phyloP scores from a whole-genome alignment of 1,284 basidiomycete species.

The Megacollybia platyphylla region DNA sequence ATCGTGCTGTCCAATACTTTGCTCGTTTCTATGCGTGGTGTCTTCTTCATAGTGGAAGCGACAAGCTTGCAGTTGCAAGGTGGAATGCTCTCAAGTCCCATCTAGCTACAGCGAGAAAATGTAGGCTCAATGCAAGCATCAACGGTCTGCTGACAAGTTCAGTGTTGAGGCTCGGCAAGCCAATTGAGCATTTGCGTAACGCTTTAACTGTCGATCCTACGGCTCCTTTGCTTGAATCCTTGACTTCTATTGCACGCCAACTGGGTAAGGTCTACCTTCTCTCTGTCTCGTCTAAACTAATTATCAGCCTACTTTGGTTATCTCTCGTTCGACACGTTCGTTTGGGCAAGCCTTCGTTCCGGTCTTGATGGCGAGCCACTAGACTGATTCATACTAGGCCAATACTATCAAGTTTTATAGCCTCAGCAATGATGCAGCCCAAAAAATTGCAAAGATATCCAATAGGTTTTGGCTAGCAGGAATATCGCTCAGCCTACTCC shows the following conservation, averaged over 20 bases:
- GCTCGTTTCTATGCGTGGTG: constrained; percentile 87
- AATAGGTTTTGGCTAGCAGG: constrained; percentile 89
- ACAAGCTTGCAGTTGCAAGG: constrained; percentile 52
- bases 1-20: constrained; percentile 88
- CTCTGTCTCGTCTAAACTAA: constrained; percentile 67
- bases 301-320: constrained; percentile 88
- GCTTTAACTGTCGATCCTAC: background rate
- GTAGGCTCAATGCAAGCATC: constrained; percentile 28
- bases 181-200: constrained; percentile 81
- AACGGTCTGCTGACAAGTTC: constrained; percentile 3
- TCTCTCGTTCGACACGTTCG: constrained; percentile 68
- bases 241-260: constrained; percentile 10
- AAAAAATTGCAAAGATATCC: constrained; percentile 59
- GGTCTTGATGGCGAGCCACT: constrained; percentile 1
- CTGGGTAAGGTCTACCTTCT: constrained; percentile 9
- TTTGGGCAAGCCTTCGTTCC: constrained; percentile 56
- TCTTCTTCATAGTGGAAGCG: constrained; percentile 40
- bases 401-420: constrained; percentile 61
- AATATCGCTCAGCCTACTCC: constrained; percentile 65
- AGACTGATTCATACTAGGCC: constrained; percentile 25
- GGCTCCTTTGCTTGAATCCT: constrained; percentile 73
- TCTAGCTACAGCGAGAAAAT: constrained; percentile 67
- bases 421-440: constrained; percentile 51
- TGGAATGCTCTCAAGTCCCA: constrained; percentile 76
- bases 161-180: constrained; percentile 93